These are phyloP conservation scores for Blastocystis sp. DNA, from an alignment of 352 stramenopile species.

Conservation along the genomic window DNA sequence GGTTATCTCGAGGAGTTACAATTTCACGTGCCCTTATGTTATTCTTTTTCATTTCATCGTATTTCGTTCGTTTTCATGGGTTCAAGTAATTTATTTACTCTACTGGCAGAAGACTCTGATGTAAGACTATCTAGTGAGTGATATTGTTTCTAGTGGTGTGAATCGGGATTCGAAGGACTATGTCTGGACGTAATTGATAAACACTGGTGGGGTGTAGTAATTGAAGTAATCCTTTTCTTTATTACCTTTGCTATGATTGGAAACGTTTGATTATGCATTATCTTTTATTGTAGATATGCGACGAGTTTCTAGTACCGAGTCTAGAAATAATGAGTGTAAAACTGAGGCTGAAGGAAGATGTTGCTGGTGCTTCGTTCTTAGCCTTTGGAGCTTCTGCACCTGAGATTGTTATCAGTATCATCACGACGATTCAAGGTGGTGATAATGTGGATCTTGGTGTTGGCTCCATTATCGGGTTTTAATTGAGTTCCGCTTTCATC, in stretches of 20 bases:
- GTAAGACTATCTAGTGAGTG: background rate
- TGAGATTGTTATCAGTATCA: constrained; percentile 63
- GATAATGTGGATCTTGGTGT: constrained; percentile 60
- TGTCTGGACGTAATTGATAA: constrained; percentile 42
- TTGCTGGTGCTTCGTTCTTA: constrained; percentile 53
- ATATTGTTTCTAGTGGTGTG: background rate
- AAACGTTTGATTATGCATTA: background rate
- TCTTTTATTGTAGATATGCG: constrained; percentile 47
- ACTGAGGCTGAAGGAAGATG: constrained; percentile 59
- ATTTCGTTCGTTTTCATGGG: background rate
- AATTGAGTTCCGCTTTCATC: background rate
- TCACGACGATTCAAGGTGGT: constrained; percentile 57
- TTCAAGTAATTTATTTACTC: background rate
- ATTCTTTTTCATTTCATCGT: background rate
- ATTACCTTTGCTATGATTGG: constrained; percentile 11
- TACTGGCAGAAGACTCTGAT: background rate
- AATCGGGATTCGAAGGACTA: constrained; percentile 20
- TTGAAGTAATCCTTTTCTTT: constrained; percentile 56
- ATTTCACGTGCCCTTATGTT: background rate
- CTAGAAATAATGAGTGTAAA: constrained; percentile 56
- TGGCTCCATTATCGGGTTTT: constrained; percentile 57
- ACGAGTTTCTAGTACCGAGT: constrained; percentile 47
- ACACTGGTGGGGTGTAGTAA: constrained; percentile 30
- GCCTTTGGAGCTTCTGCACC: constrained; percentile 46
- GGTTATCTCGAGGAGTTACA: background rate